Evolutionary conservation across 2,329 filamentous ascomycete genomes (phyloP).

Genomic region (Fusarium dlaminii): DNA sequence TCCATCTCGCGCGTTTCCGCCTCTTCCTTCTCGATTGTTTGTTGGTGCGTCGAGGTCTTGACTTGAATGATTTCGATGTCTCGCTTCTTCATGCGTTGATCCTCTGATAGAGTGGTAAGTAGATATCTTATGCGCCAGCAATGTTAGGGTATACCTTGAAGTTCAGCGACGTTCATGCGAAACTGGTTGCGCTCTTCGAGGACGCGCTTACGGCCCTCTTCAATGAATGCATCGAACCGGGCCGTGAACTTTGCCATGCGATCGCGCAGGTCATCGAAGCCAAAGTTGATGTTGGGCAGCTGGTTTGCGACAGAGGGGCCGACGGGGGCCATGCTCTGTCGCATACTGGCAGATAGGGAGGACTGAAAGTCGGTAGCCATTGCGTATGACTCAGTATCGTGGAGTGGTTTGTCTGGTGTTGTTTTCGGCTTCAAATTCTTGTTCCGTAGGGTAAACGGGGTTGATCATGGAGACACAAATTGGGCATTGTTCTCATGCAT

Average conservation of each 20-base stretch:
- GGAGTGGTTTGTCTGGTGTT: neutral
- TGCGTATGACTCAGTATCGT: neutral
- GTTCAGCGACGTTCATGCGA: slow-evolving; percentile 85
- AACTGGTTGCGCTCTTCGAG: slow-evolving; percentile 95
- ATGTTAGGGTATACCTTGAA: slow-evolving; percentile 74
- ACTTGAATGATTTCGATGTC: slow-evolving; percentile 85
- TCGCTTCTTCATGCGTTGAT: slow-evolving; percentile 87
- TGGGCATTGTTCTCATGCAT: neutral
- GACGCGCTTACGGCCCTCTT: slow-evolving; percentile 87
- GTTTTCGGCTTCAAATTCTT: neutral
- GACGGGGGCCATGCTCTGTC: slow-evolving; percentile 66
- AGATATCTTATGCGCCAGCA: neutral
- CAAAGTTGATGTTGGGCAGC: slow-evolving; percentile 91
- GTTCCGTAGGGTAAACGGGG: neutral
- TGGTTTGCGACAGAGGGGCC: slow-evolving; percentile 77
- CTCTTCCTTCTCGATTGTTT: slow-evolving; percentile 79
- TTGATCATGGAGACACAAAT: slow-evolving; percentile 2
- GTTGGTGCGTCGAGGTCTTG: slow-evolving; percentile 75
- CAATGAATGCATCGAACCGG: slow-evolving; percentile 93
- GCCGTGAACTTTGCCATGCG: slow-evolving; percentile 93
- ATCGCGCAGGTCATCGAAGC: slow-evolving; percentile 93
- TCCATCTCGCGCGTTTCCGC: slow-evolving; percentile 82
- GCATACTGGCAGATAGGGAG: slow-evolving; percentile 71
- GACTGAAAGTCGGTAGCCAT: slow-evolving; percentile 74
- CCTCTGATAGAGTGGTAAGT: slow-evolving; percentile 67